phyloP scores from a whole-genome alignment of 352 stramenopile genomes.

The Pythium dissotocum region DNA sequence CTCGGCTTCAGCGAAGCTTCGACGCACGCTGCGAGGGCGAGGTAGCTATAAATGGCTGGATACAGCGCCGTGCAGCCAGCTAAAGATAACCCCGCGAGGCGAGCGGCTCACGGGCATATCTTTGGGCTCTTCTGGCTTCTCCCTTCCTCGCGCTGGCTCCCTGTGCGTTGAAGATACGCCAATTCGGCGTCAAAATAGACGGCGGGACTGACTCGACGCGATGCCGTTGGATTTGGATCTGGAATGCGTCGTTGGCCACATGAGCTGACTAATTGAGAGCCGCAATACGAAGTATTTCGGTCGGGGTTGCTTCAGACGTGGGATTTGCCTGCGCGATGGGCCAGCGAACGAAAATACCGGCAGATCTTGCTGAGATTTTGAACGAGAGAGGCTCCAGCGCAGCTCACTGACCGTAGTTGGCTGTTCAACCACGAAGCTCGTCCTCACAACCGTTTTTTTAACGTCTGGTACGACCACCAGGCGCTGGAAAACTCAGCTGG shows the following conservation, averaged over 20 bases:
- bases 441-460: neutral
- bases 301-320: neutral
- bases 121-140: neutral
- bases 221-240: neutral
- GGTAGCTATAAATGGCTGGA: constrained; percentile 5
- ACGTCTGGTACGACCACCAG: neutral
- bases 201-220: constrained; percentile 2
- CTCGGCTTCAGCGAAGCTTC: constrained; percentile 13
- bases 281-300: neutral
- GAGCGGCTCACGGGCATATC: constrained; percentile 6
- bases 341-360: neutral
- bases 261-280: constrained; percentile 3
- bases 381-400: neutral
- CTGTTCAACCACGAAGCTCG: neutral
- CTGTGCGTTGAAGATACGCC: constrained; percentile 37
- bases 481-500: neutral
- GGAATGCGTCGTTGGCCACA: no score
- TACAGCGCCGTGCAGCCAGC: constrained; percentile 4
- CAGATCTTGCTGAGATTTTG: neutral
- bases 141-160: constrained; percentile 32
- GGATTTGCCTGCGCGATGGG: neutral
- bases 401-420: neutral
- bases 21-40: neutral
- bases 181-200: constrained; percentile 3
- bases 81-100: constrained; percentile 11